phyloP scores from a whole-genome alignment of 2,329 filamentous ascomycete species.

The Hypoxylon sp. region DNA sequence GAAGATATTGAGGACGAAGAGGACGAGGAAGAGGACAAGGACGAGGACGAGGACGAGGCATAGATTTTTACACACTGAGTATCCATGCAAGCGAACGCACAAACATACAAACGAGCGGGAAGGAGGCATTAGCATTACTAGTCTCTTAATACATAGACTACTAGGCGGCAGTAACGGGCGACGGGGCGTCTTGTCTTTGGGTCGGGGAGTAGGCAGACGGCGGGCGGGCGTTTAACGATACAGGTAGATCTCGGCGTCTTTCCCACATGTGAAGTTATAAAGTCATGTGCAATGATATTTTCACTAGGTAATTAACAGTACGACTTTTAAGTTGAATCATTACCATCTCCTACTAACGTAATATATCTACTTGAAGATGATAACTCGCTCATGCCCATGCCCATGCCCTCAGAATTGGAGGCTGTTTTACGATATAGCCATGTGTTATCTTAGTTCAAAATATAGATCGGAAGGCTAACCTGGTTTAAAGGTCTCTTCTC shows the following conservation, averaged over 20 bases:
- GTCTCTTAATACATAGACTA: conserved; percentile 3
- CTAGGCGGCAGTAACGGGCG: background rate
- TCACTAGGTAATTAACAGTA: conserved; percentile 9
- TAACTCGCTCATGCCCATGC: no score
- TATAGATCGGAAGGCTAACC: background rate
- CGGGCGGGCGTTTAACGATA: conserved; percentile 30
- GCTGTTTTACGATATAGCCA: background rate
- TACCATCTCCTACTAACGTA: background rate
- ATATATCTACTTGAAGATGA: no score
- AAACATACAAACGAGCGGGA: conserved; percentile 8
- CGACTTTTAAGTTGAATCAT: background rate
- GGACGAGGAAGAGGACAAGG: conserved; percentile 12
- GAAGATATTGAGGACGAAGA: conserved; percentile 22
- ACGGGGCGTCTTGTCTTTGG: conserved; percentile 14
- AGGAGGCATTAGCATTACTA: conserved; percentile 4
- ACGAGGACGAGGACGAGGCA: conserved; percentile 21
- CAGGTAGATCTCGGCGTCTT: conserved; percentile 31
- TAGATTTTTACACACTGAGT: conserved; percentile 25
- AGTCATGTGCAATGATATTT: conserved; percentile 11
- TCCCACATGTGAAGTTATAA: conserved; percentile 16
- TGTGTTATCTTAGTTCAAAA: background rate
- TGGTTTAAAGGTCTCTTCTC: background rate
- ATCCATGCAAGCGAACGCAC: background rate
- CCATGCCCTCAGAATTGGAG: no score
- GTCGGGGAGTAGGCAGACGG: conserved; percentile 1